phyloP scores from a whole-genome alignment of 768 basidiomycete species.

The Russula vinacea region DNA sequence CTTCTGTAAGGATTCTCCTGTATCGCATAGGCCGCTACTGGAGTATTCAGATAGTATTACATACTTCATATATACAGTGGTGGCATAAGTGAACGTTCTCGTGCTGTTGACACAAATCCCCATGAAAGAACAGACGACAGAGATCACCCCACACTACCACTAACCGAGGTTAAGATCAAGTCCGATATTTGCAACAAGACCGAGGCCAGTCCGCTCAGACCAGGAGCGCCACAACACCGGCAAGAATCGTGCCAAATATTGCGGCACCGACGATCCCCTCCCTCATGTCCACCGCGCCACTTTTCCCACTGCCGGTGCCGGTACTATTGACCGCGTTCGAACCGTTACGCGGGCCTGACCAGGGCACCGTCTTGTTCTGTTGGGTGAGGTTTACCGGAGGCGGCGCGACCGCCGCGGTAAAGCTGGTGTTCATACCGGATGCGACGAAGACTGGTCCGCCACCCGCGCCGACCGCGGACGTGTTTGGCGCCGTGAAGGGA shows the following conservation, averaged over 20 bases:
- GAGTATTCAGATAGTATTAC: too few species aligned
- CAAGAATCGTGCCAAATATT: not conserved
- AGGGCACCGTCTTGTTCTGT: slow-evolving; percentile 31
- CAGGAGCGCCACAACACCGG: not conserved
- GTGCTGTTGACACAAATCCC: too few species aligned
- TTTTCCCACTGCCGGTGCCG: not conserved
- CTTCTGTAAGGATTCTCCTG: too few species aligned
- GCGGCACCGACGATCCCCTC: not conserved
- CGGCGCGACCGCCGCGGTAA: slow-evolving; percentile 34
- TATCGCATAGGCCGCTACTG: too few species aligned
- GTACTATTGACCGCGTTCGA: not conserved
- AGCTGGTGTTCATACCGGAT: slow-evolving; percentile 36
- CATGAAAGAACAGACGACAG: too few species aligned
- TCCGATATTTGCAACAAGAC: not conserved
- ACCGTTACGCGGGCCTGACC: not conserved
- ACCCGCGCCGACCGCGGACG: slow-evolving; percentile 41
- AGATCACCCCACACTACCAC: not conserved
- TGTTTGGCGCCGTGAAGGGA: slow-evolving; percentile 47
- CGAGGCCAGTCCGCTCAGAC: not conserved
- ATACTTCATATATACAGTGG: too few species aligned
- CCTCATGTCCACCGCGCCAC: not conserved
- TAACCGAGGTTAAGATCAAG: not conserved
- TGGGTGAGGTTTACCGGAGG: slow-evolving; percentile 44
- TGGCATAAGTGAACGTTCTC: too few species aligned
- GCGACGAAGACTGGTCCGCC: slow-evolving; percentile 43